Percentiles rank a stretch among this genome's conserved stretches.
Evolutionary conservation across 2,329 filamentous ascomycete species (phyloP).

Genomic region (Alternaria angustiovoidea): DNA sequence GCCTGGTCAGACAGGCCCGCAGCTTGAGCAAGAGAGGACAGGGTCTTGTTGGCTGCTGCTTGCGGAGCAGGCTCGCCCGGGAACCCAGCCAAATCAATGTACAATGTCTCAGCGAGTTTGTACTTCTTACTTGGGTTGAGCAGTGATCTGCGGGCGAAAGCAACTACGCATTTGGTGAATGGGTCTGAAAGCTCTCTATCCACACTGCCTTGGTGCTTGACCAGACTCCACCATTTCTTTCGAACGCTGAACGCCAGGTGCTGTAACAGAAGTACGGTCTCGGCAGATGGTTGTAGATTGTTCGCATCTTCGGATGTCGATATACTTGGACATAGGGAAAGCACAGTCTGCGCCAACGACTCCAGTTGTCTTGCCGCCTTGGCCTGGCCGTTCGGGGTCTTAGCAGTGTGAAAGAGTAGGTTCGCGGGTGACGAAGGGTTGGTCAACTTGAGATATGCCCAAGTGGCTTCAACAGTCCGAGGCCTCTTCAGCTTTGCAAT

Average conservation of each 20-base stretch:
- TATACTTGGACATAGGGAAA: constrained; percentile 73
- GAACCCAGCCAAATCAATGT: constrained; percentile 29
- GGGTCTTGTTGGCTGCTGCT: constrained; percentile 23
- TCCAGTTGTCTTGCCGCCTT: constrained; percentile 74
- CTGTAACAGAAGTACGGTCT: constrained; percentile 69
- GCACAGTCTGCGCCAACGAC: constrained; percentile 68
- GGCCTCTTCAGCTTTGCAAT: constrained; percentile 69
- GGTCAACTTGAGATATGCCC: constrained; percentile 64
- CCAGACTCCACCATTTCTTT: constrained; percentile 71
- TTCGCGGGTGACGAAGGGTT: constrained; percentile 66
- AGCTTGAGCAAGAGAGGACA: constrained; percentile 47
- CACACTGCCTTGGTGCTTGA: constrained; percentile 65
- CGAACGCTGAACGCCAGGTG: constrained; percentile 68
- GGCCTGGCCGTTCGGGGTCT: constrained; percentile 56
- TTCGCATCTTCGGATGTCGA: constrained; percentile 70
- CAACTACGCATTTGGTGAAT: constrained; percentile 68
- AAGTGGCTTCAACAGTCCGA: constrained; percentile 64
- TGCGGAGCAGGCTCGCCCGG: background rate
- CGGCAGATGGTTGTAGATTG: constrained; percentile 64
- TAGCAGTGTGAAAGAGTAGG: constrained; percentile 61
- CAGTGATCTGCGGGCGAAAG: constrained; percentile 65
- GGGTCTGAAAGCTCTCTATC: constrained; percentile 73
- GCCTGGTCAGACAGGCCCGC: constrained; percentile 46
- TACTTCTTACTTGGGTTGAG: constrained; percentile 50
- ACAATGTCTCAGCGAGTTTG: constrained; percentile 46